These are phyloP conservation scores for Rhizomucor miehei DNA, from an alignment of 371 early-diverging fungal species.

Conservation along the genomic window DNA sequence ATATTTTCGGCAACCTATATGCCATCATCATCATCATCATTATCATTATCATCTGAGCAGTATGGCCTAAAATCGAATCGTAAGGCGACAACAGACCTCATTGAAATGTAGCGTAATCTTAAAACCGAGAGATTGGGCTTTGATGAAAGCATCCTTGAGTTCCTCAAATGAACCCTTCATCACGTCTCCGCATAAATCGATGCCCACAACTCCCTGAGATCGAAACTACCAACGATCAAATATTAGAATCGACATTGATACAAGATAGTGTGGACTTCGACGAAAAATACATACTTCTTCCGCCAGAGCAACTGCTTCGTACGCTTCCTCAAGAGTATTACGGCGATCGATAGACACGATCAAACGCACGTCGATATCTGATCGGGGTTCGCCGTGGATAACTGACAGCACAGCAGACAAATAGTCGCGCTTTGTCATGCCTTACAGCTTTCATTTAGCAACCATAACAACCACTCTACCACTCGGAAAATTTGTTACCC, in stretches of 20 bases:
- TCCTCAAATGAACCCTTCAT: slow-evolving; percentile 38
- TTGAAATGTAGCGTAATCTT: slow-evolving; percentile 60
- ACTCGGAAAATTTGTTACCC: slow-evolving; percentile 14
- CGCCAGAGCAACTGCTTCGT: slow-evolving; percentile 57
- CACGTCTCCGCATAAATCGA: slow-evolving; percentile 68
- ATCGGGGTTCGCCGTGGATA: slow-evolving; percentile 24
- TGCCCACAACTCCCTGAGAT: slow-evolving; percentile 50
- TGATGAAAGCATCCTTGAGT: slow-evolving; percentile 48
- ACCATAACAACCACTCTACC: background rate
- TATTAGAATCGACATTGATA: too few species aligned
- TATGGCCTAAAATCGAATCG: background rate
- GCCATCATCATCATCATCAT: too few species aligned
- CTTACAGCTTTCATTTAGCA: slow-evolving; percentile 3
- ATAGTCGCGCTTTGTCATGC: slow-evolving; percentile 59
- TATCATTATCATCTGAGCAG: background rate
- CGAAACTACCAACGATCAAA: slow-evolving; percentile 17
- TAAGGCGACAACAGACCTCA: slow-evolving; percentile 30
- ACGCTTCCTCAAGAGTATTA: slow-evolving; percentile 48
- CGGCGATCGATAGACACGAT: slow-evolving; percentile 60
- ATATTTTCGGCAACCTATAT: slow-evolving; percentile 31
- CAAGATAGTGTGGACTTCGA: too few species aligned
- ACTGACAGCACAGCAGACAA: slow-evolving; percentile 41
- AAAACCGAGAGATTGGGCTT: slow-evolving; percentile 48
- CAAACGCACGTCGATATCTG: slow-evolving; percentile 46
- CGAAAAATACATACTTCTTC: slow-evolving; percentile 1